Percentiles rank a stretch among this genome's conserved stretches.
phyloP scores from a whole-genome alignment of 2,329 filamentous ascomycete genomes.

The Neoscytalidium dimidiatum region DNA sequence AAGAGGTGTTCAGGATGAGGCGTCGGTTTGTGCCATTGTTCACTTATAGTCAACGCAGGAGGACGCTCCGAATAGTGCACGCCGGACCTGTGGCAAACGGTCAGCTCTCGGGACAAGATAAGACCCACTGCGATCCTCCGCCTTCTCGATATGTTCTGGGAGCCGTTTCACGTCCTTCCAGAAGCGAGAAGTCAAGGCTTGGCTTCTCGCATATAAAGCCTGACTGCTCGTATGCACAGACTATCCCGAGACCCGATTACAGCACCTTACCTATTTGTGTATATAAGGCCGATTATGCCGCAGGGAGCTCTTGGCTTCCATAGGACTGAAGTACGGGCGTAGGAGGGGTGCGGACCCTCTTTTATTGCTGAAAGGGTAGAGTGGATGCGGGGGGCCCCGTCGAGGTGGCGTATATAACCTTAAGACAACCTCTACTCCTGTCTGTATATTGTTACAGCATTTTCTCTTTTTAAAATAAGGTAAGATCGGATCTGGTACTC shows the following conservation, averaged over 20 bases:
- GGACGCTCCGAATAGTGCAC: no score
- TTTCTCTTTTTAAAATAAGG: not conserved
- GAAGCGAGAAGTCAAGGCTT: not conserved
- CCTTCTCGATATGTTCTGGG: not conserved
- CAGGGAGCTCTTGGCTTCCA: not conserved
- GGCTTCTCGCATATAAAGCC: not conserved
- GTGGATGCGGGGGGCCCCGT: not conserved
- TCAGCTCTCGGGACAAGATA: no score
- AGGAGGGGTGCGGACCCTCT: not conserved
- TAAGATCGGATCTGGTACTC: not conserved
- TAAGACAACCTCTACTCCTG: not conserved
- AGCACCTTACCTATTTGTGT: not conserved
- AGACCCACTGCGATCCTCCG: not conserved
- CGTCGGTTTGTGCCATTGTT: no score
- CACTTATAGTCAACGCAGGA: no score
- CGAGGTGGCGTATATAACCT: constrained; percentile 9
- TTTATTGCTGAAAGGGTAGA: not conserved
- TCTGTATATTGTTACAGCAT: not conserved
- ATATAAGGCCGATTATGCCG: not conserved
- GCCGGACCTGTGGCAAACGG: no score
- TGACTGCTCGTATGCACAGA: constrained; percentile 2
- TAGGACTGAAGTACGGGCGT: not conserved
- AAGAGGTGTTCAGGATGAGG: no score
- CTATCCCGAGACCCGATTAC: not conserved
- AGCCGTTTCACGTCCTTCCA: not conserved